Evolutionary conservation across 148 eudicot genomes (phyloP).

Genomic region (Euryodendron excelsum): DNA sequence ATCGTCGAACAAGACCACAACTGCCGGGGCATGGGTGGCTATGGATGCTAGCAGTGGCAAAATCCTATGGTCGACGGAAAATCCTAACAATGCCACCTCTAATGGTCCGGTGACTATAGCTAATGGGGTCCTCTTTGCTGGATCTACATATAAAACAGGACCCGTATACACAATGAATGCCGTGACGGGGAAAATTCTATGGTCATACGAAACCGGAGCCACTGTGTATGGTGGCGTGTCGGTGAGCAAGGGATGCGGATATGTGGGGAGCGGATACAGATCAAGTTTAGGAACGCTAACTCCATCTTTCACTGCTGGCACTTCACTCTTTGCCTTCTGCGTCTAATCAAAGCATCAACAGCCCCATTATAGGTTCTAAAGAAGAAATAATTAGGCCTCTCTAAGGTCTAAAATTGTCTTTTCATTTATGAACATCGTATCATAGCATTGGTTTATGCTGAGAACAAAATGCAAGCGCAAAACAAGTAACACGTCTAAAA

Average conservation of each 20-base stretch:
- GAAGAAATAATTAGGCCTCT: too few species aligned
- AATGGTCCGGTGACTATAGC: constrained; percentile 55
- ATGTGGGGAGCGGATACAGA: constrained; percentile 46
- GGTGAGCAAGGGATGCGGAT: constrained; percentile 52
- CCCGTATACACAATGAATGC: constrained; percentile 58
- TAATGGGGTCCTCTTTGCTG: constrained; percentile 54
- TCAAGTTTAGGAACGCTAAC: too few species aligned
- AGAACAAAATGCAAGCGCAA: not conserved
- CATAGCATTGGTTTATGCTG: not conserved
- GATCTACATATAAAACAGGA: constrained; percentile 39
- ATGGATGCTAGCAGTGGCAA: constrained; percentile 44
- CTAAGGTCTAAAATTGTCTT: not conserved
- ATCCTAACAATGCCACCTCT: constrained; percentile 41
- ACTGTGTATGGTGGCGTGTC: constrained; percentile 51
- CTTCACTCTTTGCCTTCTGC: constrained; percentile 42
- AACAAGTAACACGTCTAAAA: not conserved
- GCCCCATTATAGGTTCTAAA: too few species aligned
- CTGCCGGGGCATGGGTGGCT: constrained; percentile 61
- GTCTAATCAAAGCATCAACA: not conserved
- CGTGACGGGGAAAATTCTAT: constrained; percentile 37
- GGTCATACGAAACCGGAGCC: constrained; percentile 57
- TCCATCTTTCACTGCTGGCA: constrained; percentile 29
- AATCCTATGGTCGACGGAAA: constrained; percentile 52
- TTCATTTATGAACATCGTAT: not conserved
- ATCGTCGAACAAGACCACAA: constrained; percentile 44